Base-by-base conservation (phyloP, 2,329 filamentous ascomycete species). In the Diaporthe velutina region DNA sequence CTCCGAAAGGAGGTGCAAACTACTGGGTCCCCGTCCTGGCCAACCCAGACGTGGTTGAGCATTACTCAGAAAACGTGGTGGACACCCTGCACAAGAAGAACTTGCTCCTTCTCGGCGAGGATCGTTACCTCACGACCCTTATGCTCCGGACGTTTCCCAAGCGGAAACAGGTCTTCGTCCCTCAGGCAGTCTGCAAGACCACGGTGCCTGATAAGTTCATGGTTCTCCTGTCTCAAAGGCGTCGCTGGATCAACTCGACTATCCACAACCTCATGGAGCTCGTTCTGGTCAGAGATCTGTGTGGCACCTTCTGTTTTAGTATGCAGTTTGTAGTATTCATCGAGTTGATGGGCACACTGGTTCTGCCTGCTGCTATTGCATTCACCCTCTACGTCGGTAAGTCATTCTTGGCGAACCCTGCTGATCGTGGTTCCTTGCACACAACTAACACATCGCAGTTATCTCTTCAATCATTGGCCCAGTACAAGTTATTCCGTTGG, bases 141-240 rank as follows among this genome's bases (percentile, higher is more conserved):
- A 99, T 99, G 97, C 89, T 99, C 78, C 95, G 96, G 83, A 99
- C 97, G 2, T 99, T 99, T 88, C 97, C 97, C 77, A 99, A 99
- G 89, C 93, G 97, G 74, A 99, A 99, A 85, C 97, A 99, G 83
- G 94, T 99, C 75, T 99, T 99, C 82, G 95, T 99, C 60, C 97
- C 97, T 4, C 97, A 99, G 82, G 97, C 97, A 22, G 96, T 99
- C 40, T 99, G 97, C 91, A 99, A 99, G 87, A 99, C 97, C 9
- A 97, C 95, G 5, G 97, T 98, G 3, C 97, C 97, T 10, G 96
- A 98, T 74, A 87, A 93, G 79, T 99, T 99, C 85, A 94, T 90
- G 84, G 95, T 99, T 68, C 88, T 99, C 48, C 89, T 99, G 42
- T 98, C 96, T 38, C 97, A 99, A 85, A 93, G 97, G 80, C 94